These are phyloP conservation scores for Blastobotrys mokoenaii DNA, from an alignment of 805 yeast species.

Conservation along the genomic window DNA sequence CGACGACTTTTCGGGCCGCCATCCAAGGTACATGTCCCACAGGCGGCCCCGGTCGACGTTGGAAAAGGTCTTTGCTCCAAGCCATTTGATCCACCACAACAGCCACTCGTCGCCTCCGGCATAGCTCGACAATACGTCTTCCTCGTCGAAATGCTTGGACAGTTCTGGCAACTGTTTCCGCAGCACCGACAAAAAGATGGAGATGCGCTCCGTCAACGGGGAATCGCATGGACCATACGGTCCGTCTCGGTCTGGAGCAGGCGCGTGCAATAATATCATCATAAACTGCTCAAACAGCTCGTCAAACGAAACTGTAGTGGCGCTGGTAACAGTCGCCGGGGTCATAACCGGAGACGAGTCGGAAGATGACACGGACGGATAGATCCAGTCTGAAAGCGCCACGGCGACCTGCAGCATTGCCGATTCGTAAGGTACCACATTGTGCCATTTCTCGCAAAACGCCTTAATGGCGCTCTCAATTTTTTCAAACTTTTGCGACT, in stretches of 20 bases:
- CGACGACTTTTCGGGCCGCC: slow-evolving; percentile 29
- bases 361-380: slow-evolving; percentile 38
- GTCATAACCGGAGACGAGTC: background rate
- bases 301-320: slow-evolving; percentile 22
- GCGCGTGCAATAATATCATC: slow-evolving; percentile 67
- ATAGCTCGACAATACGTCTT: slow-evolving; percentile 54
- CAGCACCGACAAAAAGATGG: slow-evolving; percentile 57
- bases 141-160: slow-evolving; percentile 68
- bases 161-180: slow-evolving; percentile 65
- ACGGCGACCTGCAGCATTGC: slow-evolving; percentile 85
- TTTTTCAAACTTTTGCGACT: slow-evolving; percentile 13
- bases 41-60: slow-evolving; percentile 74
- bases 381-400: slow-evolving; percentile 83
- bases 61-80: slow-evolving; percentile 81
- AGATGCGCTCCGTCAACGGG: slow-evolving; percentile 54
- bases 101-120: slow-evolving; percentile 79
- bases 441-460: slow-evolving; percentile 74
- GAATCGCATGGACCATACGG: slow-evolving; percentile 27
- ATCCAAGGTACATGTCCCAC: slow-evolving; percentile 84
- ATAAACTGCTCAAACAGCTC: slow-evolving; percentile 69
- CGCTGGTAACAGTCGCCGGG: too few relatives aligned
- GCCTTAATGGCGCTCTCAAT: slow-evolving; percentile 53
- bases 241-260: slow-evolving; percentile 37
- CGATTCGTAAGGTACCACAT: slow-evolving; percentile 64
- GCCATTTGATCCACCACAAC: slow-evolving; percentile 90